Conservation (phyloP, 306 rosid species). For the Cucurbita maxima region DNA sequence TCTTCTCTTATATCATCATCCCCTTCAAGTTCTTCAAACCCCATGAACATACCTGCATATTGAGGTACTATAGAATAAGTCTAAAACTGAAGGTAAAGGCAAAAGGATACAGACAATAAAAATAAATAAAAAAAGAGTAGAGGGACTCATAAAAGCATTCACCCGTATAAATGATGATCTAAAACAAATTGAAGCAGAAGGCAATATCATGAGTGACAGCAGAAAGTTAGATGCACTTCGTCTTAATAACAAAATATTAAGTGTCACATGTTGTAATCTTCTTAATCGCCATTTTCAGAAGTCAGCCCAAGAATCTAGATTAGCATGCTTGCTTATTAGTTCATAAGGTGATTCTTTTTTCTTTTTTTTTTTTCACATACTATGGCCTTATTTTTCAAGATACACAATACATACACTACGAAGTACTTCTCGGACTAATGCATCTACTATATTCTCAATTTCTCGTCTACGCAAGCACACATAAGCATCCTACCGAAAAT, state of each 20-base stretch:
- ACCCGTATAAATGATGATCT: not conserved
- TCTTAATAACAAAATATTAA: not conserved
- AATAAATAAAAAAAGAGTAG: not conserved
- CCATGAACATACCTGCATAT: conserved; percentile 69
- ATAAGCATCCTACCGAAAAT: not conserved
- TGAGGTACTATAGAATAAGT: conserved; percentile 8
- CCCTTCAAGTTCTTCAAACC: conserved; percentile 74
- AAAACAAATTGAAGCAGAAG: not conserved
- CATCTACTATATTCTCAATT: not conserved
- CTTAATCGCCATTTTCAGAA: not conserved
- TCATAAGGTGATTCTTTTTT: not conserved
- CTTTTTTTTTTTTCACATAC: not conserved
- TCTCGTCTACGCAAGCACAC: not conserved
- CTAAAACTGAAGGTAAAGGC: not conserved
- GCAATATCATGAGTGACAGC: not conserved
- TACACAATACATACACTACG: not conserved
- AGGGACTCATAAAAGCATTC: not conserved
- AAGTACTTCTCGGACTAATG: not conserved
- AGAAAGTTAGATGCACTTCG: not conserved
- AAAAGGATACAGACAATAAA: not conserved
- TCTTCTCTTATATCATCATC: conserved; percentile 87
- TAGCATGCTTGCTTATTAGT: not conserved
- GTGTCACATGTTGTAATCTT: not conserved
- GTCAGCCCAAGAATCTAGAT: not conserved
- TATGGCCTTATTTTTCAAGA: not conserved